Percentiles rank a stretch among this genome's conserved stretches.
phyloP scores from a whole-genome alignment of 306 rosid species.

The Begonia loranthoides region DNA sequence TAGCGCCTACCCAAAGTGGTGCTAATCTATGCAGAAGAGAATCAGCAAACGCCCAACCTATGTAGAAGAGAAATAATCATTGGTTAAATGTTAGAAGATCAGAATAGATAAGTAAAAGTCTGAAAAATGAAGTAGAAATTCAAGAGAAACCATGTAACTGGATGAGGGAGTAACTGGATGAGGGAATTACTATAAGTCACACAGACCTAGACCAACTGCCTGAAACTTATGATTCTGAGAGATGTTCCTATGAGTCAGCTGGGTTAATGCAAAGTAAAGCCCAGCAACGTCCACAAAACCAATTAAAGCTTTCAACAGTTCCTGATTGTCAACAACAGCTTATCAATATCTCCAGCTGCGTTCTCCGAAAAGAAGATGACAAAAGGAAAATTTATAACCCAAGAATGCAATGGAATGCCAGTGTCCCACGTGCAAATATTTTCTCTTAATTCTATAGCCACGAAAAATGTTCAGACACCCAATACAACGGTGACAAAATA shows the following conservation, averaged over 20 bases:
- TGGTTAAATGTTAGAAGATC: not conserved
- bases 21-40: constrained; percentile 90
- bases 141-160: constrained; percentile 3
- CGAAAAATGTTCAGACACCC: not conserved
- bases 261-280: constrained; percentile 95
- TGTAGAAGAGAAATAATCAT: constrained; percentile 15
- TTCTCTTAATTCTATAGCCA: not conserved
- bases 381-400: not conserved
- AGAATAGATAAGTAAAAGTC: constrained; percentile 1
- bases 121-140: not conserved
- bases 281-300: constrained; percentile 98
- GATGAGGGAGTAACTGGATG: no score
- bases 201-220: constrained; percentile 99
- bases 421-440: no score
- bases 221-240: constrained; percentile 97
- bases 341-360: constrained; percentile 1
- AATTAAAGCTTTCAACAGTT: constrained; percentile 84
- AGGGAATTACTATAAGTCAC: constrained; percentile 6
- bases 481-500: no score
- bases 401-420: not conserved
- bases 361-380: not conserved
- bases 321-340: constrained; percentile 33
- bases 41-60: constrained; percentile 99
- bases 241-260: constrained; percentile 91
- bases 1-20: constrained; percentile 98